Evolutionary conservation across 805 yeast species (phyloP), one percentile per base, ranked within the genome.

Genomic region (Wickerhamomyces queroliae): DNA sequence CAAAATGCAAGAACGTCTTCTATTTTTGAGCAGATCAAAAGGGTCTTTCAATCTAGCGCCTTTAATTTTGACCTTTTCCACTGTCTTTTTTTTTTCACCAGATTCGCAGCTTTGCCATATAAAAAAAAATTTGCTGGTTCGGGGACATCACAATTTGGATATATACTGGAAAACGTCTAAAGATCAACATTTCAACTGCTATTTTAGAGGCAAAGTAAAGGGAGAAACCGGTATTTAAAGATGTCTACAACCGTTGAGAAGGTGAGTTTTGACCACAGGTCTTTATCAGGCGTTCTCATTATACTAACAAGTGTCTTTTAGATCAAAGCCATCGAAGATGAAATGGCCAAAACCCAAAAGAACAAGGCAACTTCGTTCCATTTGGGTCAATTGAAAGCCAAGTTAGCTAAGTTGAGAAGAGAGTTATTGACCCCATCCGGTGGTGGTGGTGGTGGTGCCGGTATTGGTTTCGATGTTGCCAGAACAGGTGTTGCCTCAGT

Each of bases 321-420:
- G 61, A 83, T 84, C 58, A 81, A 84, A 68, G 81, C 83, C 67
- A 85, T 90, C 70, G 97, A 91, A 66, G 93, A 84, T 66, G 99
- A 91, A 73, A 91, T 91, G 99, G 90, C 97, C 68, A 75, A 75
- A 56, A 93, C 99, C 56, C 99, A 93, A 62, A 93, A 91, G 69
- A 93, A 93, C 69, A 93, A 93, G 79, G 95, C 95, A 59, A 93
- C 99, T 3, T 87, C 93, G 49, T 91, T 85, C 69, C 99, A 93
- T 72, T 69, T 93, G 73, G 99, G 99, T 58, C 96, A 89, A 68
- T 72, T 93, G 48, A 93, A 95, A 65, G 99, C 99, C 40, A 93
- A 93, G 58, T 69, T 93, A 41, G 99, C 99, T 39, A 90, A 91
- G 59, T 72, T 93, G 52, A 86, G 95, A 69, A 79, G 97, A 59